A percentile compares a stretch with the other conserved stretches of the same genome.
phyloP scores from a whole-genome alignment of 768 basidiomycete genomes.

The Pleurotus sapidus region DNA sequence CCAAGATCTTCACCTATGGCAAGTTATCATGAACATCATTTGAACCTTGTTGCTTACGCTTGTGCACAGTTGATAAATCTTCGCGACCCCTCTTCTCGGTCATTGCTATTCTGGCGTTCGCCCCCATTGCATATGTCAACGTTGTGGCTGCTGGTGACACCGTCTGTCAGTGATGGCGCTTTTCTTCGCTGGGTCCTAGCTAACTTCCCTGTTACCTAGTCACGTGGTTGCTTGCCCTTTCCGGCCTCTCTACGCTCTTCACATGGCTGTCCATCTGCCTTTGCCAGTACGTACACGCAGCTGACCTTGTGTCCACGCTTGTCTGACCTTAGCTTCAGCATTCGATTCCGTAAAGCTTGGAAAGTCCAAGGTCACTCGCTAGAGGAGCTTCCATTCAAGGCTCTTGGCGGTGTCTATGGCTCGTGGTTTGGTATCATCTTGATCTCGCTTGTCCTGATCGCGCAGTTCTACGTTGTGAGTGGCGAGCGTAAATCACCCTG shows the following conservation, averaged over 20 bases:
- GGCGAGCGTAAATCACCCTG: too few species aligned
- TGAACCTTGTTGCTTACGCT: too few species aligned
- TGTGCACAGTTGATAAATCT: constrained; percentile 46
- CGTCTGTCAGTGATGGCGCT: constrained; percentile 40
- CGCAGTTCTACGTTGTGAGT: constrained; percentile 42
- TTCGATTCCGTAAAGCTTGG: constrained; percentile 45
- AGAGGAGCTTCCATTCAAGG: constrained; percentile 43
- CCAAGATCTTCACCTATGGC: constrained; percentile 39
- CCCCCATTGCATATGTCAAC: constrained; percentile 39
- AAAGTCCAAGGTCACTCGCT: constrained; percentile 38
- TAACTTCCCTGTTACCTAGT: too few species aligned
- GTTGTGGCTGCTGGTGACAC: constrained; percentile 28
- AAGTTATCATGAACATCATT: too few species aligned
- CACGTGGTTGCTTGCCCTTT: constrained; percentile 41
- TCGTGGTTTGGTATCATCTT: constrained; percentile 44
- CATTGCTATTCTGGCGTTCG: constrained; percentile 31
- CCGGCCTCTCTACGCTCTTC: constrained; percentile 45
- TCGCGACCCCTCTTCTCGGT: constrained; percentile 42
- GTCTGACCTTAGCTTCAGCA: constrained; percentile 19
- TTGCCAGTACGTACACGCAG: constrained; percentile 34
- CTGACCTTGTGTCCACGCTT: background rate
- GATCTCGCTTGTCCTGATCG: constrained; percentile 36
- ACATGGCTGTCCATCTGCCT: constrained; percentile 43
- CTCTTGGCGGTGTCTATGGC: constrained; percentile 40
- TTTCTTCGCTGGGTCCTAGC: too few species aligned